Conservation (phyloP, 2,329 filamentous ascomycete genomes). For the Aspergillus fijiensis region DNA sequence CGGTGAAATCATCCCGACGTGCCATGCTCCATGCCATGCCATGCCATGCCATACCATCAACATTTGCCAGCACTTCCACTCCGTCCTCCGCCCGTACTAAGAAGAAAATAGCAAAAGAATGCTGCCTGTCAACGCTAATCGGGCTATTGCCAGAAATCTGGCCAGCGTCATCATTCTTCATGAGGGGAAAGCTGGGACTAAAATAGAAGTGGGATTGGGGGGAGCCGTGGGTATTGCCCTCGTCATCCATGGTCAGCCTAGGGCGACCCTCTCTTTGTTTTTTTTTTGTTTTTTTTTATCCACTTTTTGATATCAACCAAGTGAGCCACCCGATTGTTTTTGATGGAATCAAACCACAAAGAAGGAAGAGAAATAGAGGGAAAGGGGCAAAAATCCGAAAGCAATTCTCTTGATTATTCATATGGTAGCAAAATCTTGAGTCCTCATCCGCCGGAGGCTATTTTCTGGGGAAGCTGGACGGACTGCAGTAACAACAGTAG, state of each 20-base stretch:
- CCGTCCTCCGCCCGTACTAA: not conserved
- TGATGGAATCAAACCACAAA: not conserved
- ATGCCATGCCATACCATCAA: not conserved
- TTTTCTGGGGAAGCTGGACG: not conserved
- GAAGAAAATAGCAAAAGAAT: not conserved
- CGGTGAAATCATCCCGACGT: not conserved
- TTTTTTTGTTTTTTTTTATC: not conserved
- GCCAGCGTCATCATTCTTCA: not conserved
- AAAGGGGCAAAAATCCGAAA: not conserved
- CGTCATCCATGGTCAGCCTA: not conserved
- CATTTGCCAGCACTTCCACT: too few species aligned
- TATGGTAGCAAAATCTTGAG: not conserved
- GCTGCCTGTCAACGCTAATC: conserved; percentile 6
- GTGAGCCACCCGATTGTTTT: not conserved
- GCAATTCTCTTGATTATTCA: not conserved
- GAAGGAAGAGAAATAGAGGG: not conserved
- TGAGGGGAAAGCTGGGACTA: not conserved
- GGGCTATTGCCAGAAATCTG: not conserved
- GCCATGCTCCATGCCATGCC: not conserved
- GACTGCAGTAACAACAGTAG: not conserved
- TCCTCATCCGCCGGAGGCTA: conserved; percentile 1
- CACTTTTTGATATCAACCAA: not conserved
- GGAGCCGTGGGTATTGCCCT: not conserved
- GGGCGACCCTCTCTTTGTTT: not conserved
- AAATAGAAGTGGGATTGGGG: conserved; percentile 4